Evolutionary conservation across 352 stramenopile genomes (phyloP).

Genomic region (Pythium guiyangense): DNA sequence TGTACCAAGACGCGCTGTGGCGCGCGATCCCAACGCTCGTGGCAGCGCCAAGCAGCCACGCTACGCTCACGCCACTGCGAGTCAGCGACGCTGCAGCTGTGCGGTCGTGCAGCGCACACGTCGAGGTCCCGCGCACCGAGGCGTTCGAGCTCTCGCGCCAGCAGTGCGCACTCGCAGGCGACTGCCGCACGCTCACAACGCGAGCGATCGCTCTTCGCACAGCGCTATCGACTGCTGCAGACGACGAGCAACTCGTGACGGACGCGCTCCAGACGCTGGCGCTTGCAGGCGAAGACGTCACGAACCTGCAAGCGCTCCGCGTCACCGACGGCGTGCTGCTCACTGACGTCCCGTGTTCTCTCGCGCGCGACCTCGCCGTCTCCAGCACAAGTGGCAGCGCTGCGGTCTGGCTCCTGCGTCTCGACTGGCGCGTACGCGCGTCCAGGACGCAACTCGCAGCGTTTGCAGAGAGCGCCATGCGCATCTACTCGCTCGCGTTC

Average conservation of each 20-base stretch:
- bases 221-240: constrained; percentile 4
- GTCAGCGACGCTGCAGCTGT: neutral
- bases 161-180: constrained; percentile 2
- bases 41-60: neutral
- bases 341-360: constrained; percentile 9
- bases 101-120: constrained; percentile 3
- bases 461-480: neutral
- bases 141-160: constrained; percentile 8
- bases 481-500: constrained; percentile 12
- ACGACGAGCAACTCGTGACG: constrained; percentile 13
- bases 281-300: constrained; percentile 8
- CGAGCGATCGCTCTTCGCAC: neutral
- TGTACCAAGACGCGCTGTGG: constrained; percentile 1
- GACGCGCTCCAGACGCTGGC: constrained; percentile 10
- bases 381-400: neutral
- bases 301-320: constrained; percentile 11
- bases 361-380: constrained; percentile 3
- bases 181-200: neutral
- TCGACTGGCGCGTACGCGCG: neutral
- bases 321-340: constrained; percentile 7
- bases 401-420: constrained; percentile 3
- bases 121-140: neutral
- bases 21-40: constrained; percentile 2
- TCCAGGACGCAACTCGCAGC: neutral
- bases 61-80: neutral